These are phyloP conservation scores for Wickerhamiella vanderwaltii DNA, from an alignment of 805 yeast genomes.

Conservation along the genomic window DNA sequence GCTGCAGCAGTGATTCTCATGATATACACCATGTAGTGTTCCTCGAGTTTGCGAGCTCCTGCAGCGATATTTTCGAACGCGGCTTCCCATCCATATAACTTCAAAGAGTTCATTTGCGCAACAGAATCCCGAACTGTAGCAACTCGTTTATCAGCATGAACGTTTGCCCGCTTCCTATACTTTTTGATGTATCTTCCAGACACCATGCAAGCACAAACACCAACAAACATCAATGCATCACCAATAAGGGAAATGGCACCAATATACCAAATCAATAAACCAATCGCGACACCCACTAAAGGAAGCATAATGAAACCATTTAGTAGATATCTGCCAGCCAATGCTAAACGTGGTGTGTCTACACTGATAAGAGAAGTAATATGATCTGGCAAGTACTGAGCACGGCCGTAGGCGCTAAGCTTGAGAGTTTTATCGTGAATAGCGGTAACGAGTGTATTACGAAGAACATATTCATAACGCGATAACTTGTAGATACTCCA, in stretches of 20 bases:
- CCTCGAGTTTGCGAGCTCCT: constrained; percentile 34
- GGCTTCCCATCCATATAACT: constrained; percentile 83
- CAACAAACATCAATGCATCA: constrained; percentile 35
- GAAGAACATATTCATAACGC: too few species aligned
- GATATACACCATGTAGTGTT: constrained; percentile 52
- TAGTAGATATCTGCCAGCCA: constrained; percentile 26
- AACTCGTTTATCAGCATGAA: constrained; percentile 65
- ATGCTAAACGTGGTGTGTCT: constrained; percentile 67
- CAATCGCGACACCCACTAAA: constrained; percentile 37
- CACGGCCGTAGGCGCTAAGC: constrained; percentile 45
- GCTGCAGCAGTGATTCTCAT: constrained; percentile 61
- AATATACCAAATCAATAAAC: constrained; percentile 49
- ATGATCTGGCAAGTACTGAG: constrained; percentile 51
- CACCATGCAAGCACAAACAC: constrained; percentile 32
- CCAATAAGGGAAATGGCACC: constrained; percentile 71
- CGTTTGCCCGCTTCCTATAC: constrained; percentile 44
- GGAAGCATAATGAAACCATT: constrained; percentile 17
- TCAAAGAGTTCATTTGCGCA: constrained; percentile 66
- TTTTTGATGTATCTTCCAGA: constrained; percentile 41
- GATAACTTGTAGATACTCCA: too few species aligned
- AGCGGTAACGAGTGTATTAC: constrained; percentile 60
- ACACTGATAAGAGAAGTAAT: constrained; percentile 71
- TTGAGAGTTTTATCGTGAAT: constrained; percentile 55
- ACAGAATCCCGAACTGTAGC: constrained; percentile 65
- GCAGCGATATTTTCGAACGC: constrained; percentile 53